Percentiles rank a stretch among this genome's conserved stretches.
phyloP scores from a whole-genome alignment of 345 rosid genomes.

The Populus deltoides region DNA sequence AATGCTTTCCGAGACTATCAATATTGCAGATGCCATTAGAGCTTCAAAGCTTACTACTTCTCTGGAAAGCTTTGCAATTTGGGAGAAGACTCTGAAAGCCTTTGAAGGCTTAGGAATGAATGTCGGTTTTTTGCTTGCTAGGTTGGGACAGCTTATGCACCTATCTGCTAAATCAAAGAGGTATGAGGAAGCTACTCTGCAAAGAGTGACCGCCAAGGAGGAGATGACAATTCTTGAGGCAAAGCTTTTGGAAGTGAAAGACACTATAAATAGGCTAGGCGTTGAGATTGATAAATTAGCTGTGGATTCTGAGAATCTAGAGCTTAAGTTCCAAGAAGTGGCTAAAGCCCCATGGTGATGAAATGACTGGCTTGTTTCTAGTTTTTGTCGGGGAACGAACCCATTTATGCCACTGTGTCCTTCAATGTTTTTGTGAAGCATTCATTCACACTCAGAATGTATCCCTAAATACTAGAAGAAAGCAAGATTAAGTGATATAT shows the following conservation, averaged over 20 bases:
- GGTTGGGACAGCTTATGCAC: constrained; percentile 25
- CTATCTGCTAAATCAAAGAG: constrained; percentile 25
- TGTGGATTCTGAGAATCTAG: background rate
- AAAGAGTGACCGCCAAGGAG: constrained; percentile 10
- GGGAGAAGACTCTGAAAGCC: constrained; percentile 37
- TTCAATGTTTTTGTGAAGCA: too few relatives aligned
- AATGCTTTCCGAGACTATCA: constrained; percentile 23
- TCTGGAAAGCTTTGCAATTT: constrained; percentile 14
- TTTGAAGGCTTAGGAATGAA: constrained; percentile 39
- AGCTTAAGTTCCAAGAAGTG: constrained; percentile 24
- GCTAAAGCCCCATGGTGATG: constrained; percentile 32
- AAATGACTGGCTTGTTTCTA: background rate
- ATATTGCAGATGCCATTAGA: constrained; percentile 42
- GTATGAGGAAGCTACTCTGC: constrained; percentile 17
- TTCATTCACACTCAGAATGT: too few relatives aligned
- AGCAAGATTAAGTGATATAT: too few relatives aligned
- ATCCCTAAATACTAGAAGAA: too few relatives aligned
- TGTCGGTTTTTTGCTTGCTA: constrained; percentile 24
- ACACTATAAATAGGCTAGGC: constrained; percentile 15
- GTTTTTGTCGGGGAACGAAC: background rate
- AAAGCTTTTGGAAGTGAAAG: constrained; percentile 21
- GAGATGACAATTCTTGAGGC: constrained; percentile 21
- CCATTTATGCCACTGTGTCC: background rate
- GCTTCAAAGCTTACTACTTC: constrained; percentile 29
- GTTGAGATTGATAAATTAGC: constrained; percentile 14